Percentiles rank a stretch among this genome's conserved stretches.
phyloP scores from a whole-genome alignment of 2,329 filamentous ascomycete species.

The Aspergillus carbonarius region DNA sequence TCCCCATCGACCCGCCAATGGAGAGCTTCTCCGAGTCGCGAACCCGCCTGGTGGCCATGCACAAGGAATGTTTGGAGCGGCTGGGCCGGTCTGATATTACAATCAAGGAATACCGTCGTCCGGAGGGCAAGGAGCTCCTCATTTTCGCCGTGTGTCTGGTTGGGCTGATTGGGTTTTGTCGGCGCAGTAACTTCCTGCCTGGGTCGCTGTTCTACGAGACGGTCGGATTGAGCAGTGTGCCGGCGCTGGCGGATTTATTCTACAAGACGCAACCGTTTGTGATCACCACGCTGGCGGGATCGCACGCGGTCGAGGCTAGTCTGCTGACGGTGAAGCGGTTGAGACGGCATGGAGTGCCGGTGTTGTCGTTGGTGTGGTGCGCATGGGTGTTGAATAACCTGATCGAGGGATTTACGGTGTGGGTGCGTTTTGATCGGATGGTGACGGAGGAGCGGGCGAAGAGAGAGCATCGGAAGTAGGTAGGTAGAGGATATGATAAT shows the following conservation, averaged over 20 bases:
- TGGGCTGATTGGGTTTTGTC: conserved; percentile 54
- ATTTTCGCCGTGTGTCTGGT: conserved; percentile 57
- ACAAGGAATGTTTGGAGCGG: conserved; percentile 56
- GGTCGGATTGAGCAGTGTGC: conserved; percentile 53
- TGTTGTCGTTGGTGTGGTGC: conserved; percentile 52
- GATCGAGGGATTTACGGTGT: conserved; percentile 54
- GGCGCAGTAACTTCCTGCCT: conserved; percentile 53
- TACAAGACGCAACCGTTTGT: conserved; percentile 60
- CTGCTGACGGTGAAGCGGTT: conserved; percentile 48
- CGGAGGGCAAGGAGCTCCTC: conserved; percentile 49
- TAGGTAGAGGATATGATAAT: conserved; percentile 12
- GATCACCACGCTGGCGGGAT: conserved; percentile 57
- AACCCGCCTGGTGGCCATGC: conserved; percentile 71
- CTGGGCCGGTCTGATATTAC: conserved; percentile 62
- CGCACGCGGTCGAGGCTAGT: conserved; percentile 66
- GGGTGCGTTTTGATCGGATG: conserved; percentile 47
- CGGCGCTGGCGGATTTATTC: conserved; percentile 59
- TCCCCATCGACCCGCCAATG: conserved; percentile 71
- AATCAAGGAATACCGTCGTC: conserved; percentile 54
- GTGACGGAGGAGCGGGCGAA: conserved; percentile 43
- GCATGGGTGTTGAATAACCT: conserved; percentile 53
- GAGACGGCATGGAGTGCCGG: conserved; percentile 52
- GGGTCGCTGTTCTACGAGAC: conserved; percentile 52
- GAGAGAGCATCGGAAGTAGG: conserved; percentile 28
- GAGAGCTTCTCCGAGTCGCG: conserved; percentile 66